These are phyloP conservation scores for Chrysoporthe puriensis DNA, from an alignment of 2,329 filamentous ascomycete genomes.

Conservation along the genomic window DNA sequence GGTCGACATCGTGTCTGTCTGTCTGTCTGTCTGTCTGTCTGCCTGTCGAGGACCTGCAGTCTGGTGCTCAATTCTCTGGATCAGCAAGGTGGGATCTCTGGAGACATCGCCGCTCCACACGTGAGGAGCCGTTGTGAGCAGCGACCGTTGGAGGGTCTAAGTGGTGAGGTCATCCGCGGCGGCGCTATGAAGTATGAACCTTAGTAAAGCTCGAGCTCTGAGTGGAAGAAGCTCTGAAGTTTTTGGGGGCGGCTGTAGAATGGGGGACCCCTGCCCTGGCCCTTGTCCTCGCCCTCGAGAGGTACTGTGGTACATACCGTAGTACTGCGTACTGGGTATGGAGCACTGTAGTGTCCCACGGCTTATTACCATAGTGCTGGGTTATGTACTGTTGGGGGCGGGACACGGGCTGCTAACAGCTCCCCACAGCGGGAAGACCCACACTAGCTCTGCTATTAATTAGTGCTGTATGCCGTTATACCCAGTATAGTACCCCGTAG, in stretches of 20 bases:
- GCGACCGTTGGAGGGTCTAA: conserved; percentile 9
- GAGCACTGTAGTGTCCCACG: no score
- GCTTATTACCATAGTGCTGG: no score
- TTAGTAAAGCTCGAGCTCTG: conserved; percentile 28
- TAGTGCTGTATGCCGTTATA: no score
- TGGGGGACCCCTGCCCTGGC: no score
- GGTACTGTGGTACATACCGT: neutral
- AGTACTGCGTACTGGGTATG: no score
- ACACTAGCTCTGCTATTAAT: conserved; percentile 2
- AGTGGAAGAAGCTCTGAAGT: conserved; percentile 19
- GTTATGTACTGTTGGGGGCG: no score
- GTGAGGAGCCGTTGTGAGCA: neutral
- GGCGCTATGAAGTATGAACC: neutral
- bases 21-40: neutral
- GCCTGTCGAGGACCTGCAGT: neutral
- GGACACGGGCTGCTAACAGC: neutral
- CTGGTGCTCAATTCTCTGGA: neutral
- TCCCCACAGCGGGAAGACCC: conserved; percentile 16
- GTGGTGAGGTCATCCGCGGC: conserved; percentile 27
- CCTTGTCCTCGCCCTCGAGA: neutral
- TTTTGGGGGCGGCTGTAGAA: neutral
- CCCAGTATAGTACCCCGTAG: no score
- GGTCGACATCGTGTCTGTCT: conserved; percentile 14
- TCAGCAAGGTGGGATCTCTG: neutral
- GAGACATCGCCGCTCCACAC: neutral